Conservation (phyloP, 306 rosid genomes). For the Cicer judaicum region DNA sequence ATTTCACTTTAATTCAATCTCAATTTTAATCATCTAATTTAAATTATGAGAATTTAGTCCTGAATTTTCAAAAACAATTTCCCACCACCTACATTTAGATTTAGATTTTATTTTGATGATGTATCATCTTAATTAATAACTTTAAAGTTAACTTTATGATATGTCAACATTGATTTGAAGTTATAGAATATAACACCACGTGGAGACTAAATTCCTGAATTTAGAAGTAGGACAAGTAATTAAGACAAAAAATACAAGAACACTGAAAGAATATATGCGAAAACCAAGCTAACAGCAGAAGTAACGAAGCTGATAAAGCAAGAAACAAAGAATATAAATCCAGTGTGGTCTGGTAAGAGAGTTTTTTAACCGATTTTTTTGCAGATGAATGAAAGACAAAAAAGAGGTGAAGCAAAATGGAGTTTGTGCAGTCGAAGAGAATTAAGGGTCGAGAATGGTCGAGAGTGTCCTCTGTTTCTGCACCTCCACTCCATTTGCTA, state of each 20-base stretch:
- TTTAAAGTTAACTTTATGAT: no score
- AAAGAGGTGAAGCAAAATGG: conserved; percentile 53
- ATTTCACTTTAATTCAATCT: no score
- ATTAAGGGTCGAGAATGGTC: conserved; percentile 72
- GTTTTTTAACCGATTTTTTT: neutral
- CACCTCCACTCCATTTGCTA: conserved; percentile 66
- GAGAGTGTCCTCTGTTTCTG: conserved; percentile 52
- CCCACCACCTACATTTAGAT: no score
- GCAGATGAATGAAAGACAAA: neutral
- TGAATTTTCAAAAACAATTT: no score
- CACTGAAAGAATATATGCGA: conserved; percentile 82
- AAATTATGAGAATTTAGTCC: no score
- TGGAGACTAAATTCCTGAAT: no score
- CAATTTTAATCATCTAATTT: no score
- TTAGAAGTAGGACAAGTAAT: no score
- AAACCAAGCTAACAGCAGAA: conserved; percentile 41
- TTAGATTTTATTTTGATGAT: no score
- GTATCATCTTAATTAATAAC: no score
- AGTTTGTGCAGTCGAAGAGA: conserved; percentile 61
- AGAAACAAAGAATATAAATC: neutral
- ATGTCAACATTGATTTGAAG: no score
- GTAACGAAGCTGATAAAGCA: conserved; percentile 27
- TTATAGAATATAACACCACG: no score
- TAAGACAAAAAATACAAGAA: neutral
- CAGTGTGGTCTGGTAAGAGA: neutral